Base-by-base conservation (phyloP, 352 stramenopile genomes). In the Pythium angustatum region DNA sequence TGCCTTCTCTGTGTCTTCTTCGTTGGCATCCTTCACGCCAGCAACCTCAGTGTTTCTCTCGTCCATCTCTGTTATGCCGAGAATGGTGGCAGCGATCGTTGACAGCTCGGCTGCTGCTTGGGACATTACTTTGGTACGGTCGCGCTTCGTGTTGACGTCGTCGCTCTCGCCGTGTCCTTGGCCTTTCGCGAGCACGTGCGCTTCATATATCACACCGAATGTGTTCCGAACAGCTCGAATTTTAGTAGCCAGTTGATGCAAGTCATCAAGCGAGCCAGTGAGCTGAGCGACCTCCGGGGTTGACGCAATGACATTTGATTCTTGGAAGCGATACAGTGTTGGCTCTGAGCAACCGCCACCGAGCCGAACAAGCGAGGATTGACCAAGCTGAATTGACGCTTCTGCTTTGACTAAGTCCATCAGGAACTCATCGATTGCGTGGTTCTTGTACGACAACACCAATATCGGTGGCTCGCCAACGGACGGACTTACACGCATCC, bases 391-490 rank as follows among this genome's bases (percentile, higher is more conserved):
- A 31, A 87, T 54, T 2, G 67, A 66, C 30, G 68, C 64, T 34
- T 91, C 79, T 0, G 76, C 73, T 33, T 79, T 82, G 6, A 94
- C 62, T 27, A 96, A 69, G 50, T 96, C 88, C 22, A 85, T 36
- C 26, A 95, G 40, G 62, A 96, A 95, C 45, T 94, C 87, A 63
- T 96, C 88, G 36, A 91, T 92, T 26, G 86, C 86, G 62, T 96
- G 86, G 63, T 96, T 96, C 62, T 95, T 96, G 76, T 96, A 96
- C 26, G 79, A 93, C 8, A 96, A 60, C 19, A 94, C 82, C 26
- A 96, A 65, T 43, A 95, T 94, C 9, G 86, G 86, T 14, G 83
- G 85, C 21, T 86, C 73, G 0, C 82, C 85, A 24, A 94, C 71
- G 28, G 82, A 86, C 19, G 63, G 68, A 24, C 78, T 86, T 41